Conservation (phyloP, 352 stramenopile species). For the Lagenidium giganteum region DNA sequence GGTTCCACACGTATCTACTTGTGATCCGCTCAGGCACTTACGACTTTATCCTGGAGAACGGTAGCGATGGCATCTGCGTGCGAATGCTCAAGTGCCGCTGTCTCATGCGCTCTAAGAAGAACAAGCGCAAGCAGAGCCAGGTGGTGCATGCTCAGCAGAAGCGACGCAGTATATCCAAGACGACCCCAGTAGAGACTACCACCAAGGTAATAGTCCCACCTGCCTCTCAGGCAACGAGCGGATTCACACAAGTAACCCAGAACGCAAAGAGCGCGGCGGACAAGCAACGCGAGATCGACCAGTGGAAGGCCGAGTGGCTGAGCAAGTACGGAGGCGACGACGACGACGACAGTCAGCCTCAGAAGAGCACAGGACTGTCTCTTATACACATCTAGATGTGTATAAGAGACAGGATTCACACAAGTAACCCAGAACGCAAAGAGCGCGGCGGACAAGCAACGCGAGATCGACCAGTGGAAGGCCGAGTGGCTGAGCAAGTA, state of each 20-base stretch:
- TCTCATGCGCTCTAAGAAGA: conserved; percentile 29
- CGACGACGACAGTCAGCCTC: conserved; percentile 13
- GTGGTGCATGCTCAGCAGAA: conserved; percentile 26
- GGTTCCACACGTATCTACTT: conserved; percentile 79
- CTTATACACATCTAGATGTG: too few species aligned
- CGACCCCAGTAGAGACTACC: conserved; percentile 12
- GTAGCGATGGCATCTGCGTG: conserved; percentile 62
- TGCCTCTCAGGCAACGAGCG: not conserved
- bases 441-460: conserved; percentile 11
- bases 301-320: conserved; percentile 39
- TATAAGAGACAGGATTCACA: too few species aligned
- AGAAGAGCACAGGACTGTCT: too few species aligned
- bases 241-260: not conserved
- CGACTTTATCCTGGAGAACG: conserved; percentile 81
- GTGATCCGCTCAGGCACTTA: conserved; percentile 69
- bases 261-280: conserved; percentile 13
- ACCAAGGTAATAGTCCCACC: conserved; percentile 12
- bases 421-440: not conserved
- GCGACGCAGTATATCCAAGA: conserved; percentile 18
- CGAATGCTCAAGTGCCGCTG: conserved; percentile 76
- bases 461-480: conserved; percentile 17
- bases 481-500: conserved; percentile 20
- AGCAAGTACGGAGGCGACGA: conserved; percentile 31
- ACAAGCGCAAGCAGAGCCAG: conserved; percentile 32
- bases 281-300: conserved; percentile 22